Evolutionary conservation across 2,329 filamentous ascomycete species (phyloP).

Genomic region (Penicillium sp.): DNA sequence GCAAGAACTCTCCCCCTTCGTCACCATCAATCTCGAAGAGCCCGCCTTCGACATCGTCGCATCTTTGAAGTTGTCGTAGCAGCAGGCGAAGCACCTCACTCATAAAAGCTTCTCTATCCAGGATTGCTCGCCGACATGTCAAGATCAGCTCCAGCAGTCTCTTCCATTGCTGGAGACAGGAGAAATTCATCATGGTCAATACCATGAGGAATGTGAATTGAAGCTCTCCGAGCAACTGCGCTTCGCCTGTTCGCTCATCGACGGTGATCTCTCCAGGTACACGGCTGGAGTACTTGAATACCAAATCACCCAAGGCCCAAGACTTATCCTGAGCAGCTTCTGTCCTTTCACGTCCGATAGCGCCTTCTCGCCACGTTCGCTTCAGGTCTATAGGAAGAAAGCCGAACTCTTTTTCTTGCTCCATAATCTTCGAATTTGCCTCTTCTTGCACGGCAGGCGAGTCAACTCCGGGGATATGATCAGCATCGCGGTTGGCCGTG

Average conservation of each 20-base stretch:
- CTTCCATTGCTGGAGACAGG: conserved; percentile 71
- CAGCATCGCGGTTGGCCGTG: conserved; percentile 61
- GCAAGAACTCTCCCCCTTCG: conserved; percentile 60
- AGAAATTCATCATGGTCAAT: conserved; percentile 69
- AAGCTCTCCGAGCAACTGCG: conserved; percentile 61
- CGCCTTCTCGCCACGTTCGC: conserved; percentile 66
- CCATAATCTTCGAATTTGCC: conserved; percentile 32
- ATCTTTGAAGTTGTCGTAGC: conserved; percentile 60
- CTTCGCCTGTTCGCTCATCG: conserved; percentile 38
- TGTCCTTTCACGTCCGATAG: conserved; percentile 66
- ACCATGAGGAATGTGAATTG: conserved; percentile 69
- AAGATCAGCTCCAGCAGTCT: conserved; percentile 62
- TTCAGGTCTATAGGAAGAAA: conserved; percentile 67
- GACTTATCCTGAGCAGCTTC: conserved; percentile 67
- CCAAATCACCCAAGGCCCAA: conserved; percentile 64
- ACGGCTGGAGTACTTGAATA: conserved; percentile 43
- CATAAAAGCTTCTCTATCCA: conserved; percentile 58
- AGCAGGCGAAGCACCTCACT: conserved; percentile 58
- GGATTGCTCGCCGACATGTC: conserved; percentile 61
- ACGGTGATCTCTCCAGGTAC: conserved; percentile 39
- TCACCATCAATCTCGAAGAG: conserved; percentile 63
- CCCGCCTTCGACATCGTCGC: conserved; percentile 64
- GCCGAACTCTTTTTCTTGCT: conserved; percentile 55
- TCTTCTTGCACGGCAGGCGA: conserved; percentile 26
- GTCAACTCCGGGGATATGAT: conserved; percentile 65